These are phyloP conservation scores for Leucocoprinus sp. DNA, from an alignment of 768 basidiomycete species.

Conservation along the genomic window DNA sequence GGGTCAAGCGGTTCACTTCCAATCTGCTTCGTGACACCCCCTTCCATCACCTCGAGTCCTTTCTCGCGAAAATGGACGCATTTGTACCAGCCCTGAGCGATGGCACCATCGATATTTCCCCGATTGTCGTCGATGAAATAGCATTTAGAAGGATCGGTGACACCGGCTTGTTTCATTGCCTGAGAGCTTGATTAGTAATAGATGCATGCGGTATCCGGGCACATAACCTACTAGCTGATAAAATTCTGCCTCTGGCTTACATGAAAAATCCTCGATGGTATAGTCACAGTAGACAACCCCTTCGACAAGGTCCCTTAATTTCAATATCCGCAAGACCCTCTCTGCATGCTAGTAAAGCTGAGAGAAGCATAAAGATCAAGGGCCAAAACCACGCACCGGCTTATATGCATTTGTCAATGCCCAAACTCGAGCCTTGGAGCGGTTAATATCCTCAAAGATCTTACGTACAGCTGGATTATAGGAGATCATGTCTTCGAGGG, in stretches of 20 bases:
- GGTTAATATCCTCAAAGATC: constrained; percentile 73
- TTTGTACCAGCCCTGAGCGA: constrained; percentile 57
- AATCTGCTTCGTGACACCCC: constrained; percentile 46
- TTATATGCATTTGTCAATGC: constrained; percentile 81
- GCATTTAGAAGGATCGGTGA: constrained; percentile 61
- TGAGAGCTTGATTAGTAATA: constrained; percentile 19
- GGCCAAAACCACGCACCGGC: constrained; percentile 33
- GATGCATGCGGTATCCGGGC: not conserved
- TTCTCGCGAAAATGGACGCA: constrained; percentile 72
- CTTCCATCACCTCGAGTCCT: constrained; percentile 57
- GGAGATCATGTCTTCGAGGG: constrained; percentile 70
- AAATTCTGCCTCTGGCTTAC: constrained; percentile 74
- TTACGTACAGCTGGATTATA: constrained; percentile 54
- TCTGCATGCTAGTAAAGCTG: constrained; percentile 57
- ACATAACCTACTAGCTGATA: constrained; percentile 44
- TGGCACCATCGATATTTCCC: constrained; percentile 61
- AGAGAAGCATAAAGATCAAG: not conserved
- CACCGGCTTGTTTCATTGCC: constrained; percentile 57
- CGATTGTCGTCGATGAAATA: constrained; percentile 77
- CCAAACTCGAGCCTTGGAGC: constrained; percentile 73
- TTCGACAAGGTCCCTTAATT: constrained; percentile 64
- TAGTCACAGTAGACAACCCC: constrained; percentile 81
- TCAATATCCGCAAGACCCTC: constrained; percentile 68
- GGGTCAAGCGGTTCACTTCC: constrained; percentile 26
- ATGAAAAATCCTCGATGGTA: constrained; percentile 51